A percentile compares a stretch with the other conserved stretches of the same genome.
Conservation (phyloP, 768 basidiomycete genomes). For the Cyathus striatus region DNA sequence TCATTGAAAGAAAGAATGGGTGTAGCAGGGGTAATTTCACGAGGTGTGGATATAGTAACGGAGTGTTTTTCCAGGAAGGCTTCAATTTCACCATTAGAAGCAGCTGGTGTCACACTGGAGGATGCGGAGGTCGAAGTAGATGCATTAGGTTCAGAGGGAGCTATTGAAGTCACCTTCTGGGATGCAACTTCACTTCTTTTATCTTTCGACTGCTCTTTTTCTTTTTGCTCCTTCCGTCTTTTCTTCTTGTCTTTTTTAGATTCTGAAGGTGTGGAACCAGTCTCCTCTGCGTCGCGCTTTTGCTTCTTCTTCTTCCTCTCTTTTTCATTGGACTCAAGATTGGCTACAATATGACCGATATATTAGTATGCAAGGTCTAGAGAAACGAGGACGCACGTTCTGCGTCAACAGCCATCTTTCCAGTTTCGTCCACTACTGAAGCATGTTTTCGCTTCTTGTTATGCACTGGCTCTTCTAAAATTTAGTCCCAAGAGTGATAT, state of each 20-base stretch:
- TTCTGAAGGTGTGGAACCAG: slow-evolving; percentile 4
- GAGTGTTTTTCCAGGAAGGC: slow-evolving; percentile 69
- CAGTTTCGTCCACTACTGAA: slow-evolving; percentile 8
- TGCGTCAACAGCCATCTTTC: slow-evolving; percentile 13
- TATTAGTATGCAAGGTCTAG: not conserved
- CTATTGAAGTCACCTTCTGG: slow-evolving; percentile 11
- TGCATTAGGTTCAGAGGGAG: slow-evolving; percentile 9
- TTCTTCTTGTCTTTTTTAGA: slow-evolving; percentile 6
- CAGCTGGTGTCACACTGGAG: slow-evolving; percentile 8
- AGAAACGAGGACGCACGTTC: slow-evolving; percentile 11
- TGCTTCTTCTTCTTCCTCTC: slow-evolving; percentile 32
- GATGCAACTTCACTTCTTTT: slow-evolving; percentile 8
- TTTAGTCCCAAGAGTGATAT: not conserved
- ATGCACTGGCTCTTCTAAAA: slow-evolving; percentile 9
- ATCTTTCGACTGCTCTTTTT: too few species aligned
- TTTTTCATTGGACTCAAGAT: slow-evolving; percentile 8
- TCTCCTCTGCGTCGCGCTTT: slow-evolving; percentile 29
- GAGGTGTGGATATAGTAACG: slow-evolving; percentile 63
- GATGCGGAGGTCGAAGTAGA: slow-evolving; percentile 14
- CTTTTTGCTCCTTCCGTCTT: slow-evolving; percentile 1
- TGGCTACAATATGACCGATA: not conserved
- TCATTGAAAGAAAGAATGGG: slow-evolving; percentile 77
- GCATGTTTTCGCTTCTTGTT: slow-evolving; percentile 16
- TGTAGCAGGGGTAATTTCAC: slow-evolving; percentile 36
- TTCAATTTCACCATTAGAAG: slow-evolving; percentile 37